Base-by-base conservation (phyloP, 2,329 filamentous ascomycete species). In the Lanzia echinophila region DNA sequence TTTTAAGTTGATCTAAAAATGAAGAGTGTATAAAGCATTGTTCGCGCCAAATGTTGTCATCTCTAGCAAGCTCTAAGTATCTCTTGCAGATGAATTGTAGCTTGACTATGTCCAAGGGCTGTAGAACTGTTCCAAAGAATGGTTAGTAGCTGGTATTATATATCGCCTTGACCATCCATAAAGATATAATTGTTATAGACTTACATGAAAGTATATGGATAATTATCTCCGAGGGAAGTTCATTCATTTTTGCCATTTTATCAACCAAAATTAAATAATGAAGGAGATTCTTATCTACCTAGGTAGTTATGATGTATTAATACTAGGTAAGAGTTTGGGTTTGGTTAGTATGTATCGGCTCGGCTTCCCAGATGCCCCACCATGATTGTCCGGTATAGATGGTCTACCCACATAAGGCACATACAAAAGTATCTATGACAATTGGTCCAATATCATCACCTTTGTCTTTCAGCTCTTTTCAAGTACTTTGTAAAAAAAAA, bases 41-140 rank as follows among this genome's bases (percentile, higher is more conserved):
- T 3, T 77, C 72, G 58, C 86, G 86, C 91, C 91, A 96, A 34
- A 92, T 73, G 38, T 76, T 79, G 62, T 87, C 80, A 66, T 95
- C 89, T 54, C 89, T 83, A 38, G 82, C 85, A 41, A 94, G 74
- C 31, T 73, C 70, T 28, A 84, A 77, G 55, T 92, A 80, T 43
- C 75, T 77, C 58, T 76, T 81, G 24, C 83, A 92, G 12, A 89
- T 81, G 19, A 79, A 76, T 70, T 91, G 88, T 33, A 92, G 73
- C 53, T 70, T 76, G 54, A 86, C 80, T 56, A 91, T 77, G 59
- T 90, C 81, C 41, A 67, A 64, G 15, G 83, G 77, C n/a, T 81
- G 75, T 58, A 90, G 79, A 65, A 78, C 83, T 87, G 38, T 38
- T 36, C 12, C 11, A 36, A 13, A 36, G 24, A 28, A 28, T 28